Conservation (phyloP, 495 filamentous ascomycete genomes). For the Aspergillus campestris region DNA sequence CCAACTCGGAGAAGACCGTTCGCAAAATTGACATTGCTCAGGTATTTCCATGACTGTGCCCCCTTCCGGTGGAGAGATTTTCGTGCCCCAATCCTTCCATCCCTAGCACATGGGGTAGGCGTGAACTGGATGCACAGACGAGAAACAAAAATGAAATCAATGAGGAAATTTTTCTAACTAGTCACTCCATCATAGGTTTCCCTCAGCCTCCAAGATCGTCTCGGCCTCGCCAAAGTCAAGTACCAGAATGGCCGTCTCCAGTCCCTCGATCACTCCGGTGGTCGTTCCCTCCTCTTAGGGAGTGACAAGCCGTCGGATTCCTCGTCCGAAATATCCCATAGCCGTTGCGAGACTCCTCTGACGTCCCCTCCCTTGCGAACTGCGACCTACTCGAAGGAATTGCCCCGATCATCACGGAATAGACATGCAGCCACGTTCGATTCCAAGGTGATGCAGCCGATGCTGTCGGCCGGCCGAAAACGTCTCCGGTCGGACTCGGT, state of each 20-base stretch:
- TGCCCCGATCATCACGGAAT: conserved; percentile 37
- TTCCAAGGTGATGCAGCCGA: conserved; percentile 36
- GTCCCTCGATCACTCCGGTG: conserved; percentile 49
- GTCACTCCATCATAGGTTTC: conserved; percentile 58
- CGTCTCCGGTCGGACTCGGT: conserved; percentile 63
- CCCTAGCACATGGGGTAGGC: no score
- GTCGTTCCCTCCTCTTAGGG: conserved; percentile 26
- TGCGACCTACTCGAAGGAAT: conserved; percentile 36
- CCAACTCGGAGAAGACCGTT: conserved; percentile 34
- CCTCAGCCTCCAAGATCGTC: conserved; percentile 77
- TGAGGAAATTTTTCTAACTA: neutral
- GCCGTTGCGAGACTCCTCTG: conserved; percentile 38
- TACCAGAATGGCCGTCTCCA: conserved; percentile 67
- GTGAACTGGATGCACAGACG: neutral
- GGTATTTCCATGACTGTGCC: conserved; percentile 40
- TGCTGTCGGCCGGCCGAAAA: conserved; percentile 47
- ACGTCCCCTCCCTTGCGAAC: conserved; percentile 35
- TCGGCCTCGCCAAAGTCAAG: conserved; percentile 94
- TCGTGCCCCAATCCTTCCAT: neutral
- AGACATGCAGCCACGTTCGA: conserved; percentile 43
- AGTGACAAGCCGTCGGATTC: conserved; percentile 58
- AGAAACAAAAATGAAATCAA: no score
- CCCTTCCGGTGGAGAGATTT: neutral
- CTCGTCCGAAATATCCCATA: conserved; percentile 55
- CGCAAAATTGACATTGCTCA: conserved; percentile 61